Evolutionary conservation across 2,329 filamentous ascomycete genomes (phyloP).

Genomic region (Hypoxylon sp.): DNA sequence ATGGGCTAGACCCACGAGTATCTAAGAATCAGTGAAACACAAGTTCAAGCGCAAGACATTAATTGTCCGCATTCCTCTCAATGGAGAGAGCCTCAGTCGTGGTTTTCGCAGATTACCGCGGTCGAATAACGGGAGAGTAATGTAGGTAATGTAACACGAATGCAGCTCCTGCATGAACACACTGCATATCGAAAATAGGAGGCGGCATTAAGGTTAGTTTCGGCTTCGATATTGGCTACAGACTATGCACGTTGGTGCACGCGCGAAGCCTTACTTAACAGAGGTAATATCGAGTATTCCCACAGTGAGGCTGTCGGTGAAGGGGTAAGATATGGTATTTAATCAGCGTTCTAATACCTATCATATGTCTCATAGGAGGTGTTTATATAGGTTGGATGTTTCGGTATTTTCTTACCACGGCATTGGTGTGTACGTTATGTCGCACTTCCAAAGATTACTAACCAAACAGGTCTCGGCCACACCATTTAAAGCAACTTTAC

Average conservation of each 20-base stretch:
- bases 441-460: not conserved
- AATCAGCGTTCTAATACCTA: not conserved
- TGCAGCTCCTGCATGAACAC: slow-evolving; percentile 17
- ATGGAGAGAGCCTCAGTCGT: slow-evolving; percentile 7
- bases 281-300: slow-evolving; percentile 9
- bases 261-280: slow-evolving; percentile 8
- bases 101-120: slow-evolving; percentile 8
- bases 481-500: not conserved
- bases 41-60: slow-evolving; percentile 21
- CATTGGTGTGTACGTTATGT: not conserved
- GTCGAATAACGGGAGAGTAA: not conserved
- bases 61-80: slow-evolving; percentile 23
- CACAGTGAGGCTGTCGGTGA: not conserved
- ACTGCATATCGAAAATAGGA: slow-evolving; percentile 1
- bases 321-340: not conserved
- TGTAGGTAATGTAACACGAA: not conserved
- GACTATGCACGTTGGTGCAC: slow-evolving; percentile 16
- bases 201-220: slow-evolving; percentile 2
- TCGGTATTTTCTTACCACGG: not conserved
- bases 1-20: slow-evolving; percentile 10
- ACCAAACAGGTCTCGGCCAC: not conserved
- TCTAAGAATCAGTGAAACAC: slow-evolving; percentile 33
- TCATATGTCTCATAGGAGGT: not conserved
- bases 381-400: not conserved
- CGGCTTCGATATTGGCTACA: slow-evolving; percentile 7